These are phyloP conservation scores for Aspergillus sclerotiicarbonarius DNA, from an alignment of 495 filamentous ascomycete genomes.

Conservation along the genomic window DNA sequence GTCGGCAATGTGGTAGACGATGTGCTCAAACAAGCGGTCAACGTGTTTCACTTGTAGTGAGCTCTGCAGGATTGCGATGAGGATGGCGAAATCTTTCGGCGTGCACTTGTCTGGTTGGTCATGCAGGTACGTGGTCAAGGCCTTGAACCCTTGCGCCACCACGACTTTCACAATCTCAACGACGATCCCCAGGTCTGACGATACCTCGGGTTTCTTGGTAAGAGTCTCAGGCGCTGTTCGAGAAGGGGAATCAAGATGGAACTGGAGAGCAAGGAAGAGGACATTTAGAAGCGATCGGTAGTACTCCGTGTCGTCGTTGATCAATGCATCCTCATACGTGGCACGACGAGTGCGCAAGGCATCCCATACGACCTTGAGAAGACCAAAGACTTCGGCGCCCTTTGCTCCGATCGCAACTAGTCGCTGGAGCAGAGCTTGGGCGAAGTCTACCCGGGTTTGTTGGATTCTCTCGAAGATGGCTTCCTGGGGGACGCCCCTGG, in stretches of 20 bases:
- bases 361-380: conserved; percentile 66
- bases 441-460: conserved; percentile 70
- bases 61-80: conserved; percentile 86
- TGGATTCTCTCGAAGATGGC: conserved; percentile 68
- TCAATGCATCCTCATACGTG: conserved; percentile 62
- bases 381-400: conserved; percentile 55
- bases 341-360: conserved; percentile 60
- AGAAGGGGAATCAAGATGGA: conserved; percentile 42
- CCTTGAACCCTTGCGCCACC: conserved; percentile 78
- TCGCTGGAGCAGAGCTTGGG: conserved; percentile 72
- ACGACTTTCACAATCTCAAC: conserved; percentile 72
- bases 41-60: conserved; percentile 62
- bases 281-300: conserved; percentile 81
- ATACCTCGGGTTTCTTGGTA: conserved; percentile 38
- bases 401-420: conserved; percentile 63
- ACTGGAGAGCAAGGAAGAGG: conserved; percentile 76
- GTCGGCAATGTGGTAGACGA: conserved; percentile 63
- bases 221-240: conserved; percentile 31
- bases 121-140: conserved; percentile 73
- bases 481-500: conserved; percentile 61
- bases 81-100: conserved; percentile 74
- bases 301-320: conserved; percentile 63
- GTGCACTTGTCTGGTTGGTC: conserved; percentile 51
- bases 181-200: conserved; percentile 49
- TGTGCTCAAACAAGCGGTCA: conserved; percentile 52